Conservation (phyloP, 495 filamentous ascomycete species). For the Pseudotulostoma volvatum region DNA sequence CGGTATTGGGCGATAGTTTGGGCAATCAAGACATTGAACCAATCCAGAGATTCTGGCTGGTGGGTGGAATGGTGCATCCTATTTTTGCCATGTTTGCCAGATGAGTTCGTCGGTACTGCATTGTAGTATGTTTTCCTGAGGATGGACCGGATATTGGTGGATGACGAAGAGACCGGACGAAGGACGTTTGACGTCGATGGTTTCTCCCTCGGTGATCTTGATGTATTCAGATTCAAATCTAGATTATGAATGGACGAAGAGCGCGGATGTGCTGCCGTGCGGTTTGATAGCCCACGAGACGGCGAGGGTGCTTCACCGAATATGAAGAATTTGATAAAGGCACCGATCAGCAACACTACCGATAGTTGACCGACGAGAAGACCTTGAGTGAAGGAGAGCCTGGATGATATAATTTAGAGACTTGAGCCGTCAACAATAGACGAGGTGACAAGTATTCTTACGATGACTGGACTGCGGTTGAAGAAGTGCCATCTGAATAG, state of each 20-base stretch:
- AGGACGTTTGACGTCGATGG: conserved; percentile 60
- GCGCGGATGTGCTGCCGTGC: conserved; percentile 43
- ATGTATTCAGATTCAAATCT: conserved; percentile 15
- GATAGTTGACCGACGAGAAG: conserved; percentile 88
- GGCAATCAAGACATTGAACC: conserved; percentile 96
- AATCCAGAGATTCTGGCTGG: conserved; percentile 96
- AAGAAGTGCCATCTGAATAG: conserved; percentile 5
- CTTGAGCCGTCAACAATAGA: background rate
- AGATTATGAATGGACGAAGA: conserved; percentile 40
- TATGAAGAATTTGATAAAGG: conserved; percentile 99
- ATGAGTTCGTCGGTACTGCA: conserved; percentile 39
- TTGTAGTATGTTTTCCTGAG: conserved; percentile 97
- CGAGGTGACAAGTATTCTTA: conserved; percentile 15
- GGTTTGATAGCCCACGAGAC: conserved; percentile 58
- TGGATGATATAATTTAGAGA: conserved; percentile 11
- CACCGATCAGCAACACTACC: conserved; percentile 72
- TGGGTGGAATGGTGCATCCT: conserved; percentile 50
- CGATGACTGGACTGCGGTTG: conserved; percentile 31
- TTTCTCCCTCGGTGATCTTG: conserved; percentile 48
- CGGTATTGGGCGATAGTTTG: conserved; percentile 95
- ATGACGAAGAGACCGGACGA: conserved; percentile 37
- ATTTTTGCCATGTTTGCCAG: conserved; percentile 28
- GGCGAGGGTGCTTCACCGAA: conserved; percentile 83
- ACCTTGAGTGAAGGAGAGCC: conserved; percentile 81
- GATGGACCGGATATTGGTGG: conserved; percentile 72